Evolutionary conservation across 805 yeast genomes (phyloP), one percentile per base, ranked within the genome.

Genomic region (Maudiozyma turicensis): DNA sequence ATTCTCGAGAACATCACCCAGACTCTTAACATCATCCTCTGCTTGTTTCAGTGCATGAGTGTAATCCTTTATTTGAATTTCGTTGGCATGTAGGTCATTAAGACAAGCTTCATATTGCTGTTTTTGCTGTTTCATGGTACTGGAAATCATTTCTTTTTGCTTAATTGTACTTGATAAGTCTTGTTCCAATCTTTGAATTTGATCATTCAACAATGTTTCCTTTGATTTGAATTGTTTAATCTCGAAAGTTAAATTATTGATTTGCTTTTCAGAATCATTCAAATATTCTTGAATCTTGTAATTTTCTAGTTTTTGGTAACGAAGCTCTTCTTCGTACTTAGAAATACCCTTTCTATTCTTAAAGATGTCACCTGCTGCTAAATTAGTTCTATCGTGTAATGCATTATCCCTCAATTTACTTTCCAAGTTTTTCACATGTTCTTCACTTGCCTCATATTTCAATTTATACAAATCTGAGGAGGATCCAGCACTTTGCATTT

Each of bases 31-130:
- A 56, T 82, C 88, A 37, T 72, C 75, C 55, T 76, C 74, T 14
- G 77, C 70, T 33, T 68, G 71, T 4, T 69, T 66, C 34, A 84
- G 60, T 8, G 75, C 61, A 32, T 67, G 70, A 50, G 74, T 68
- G 35, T 77, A 65, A 56, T 83, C 86, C 15, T 65, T 60, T 47
- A 79, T 65, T 52, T 86, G 87, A 45, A 81, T 73, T 60, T 90
- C 96, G 2, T 93, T 90, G 45, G 78, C 75, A 58, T 88, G 95
- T 29, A 89, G 70, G 58, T 86, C 85, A 50, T 73, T 72, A 56
- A 75, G 79, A 61, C 86, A 84, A 52, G 82, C 84, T 35, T 86
- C 90, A 34, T 95, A 80, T 52, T 95, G 76, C 14, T 72, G 66
- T 59, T 81, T 83, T 65, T 85, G 88, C 33, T 84, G 69, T 38